Base-by-base conservation (phyloP, 2,329 filamentous ascomycete genomes). In the Nemania abortiva region DNA sequence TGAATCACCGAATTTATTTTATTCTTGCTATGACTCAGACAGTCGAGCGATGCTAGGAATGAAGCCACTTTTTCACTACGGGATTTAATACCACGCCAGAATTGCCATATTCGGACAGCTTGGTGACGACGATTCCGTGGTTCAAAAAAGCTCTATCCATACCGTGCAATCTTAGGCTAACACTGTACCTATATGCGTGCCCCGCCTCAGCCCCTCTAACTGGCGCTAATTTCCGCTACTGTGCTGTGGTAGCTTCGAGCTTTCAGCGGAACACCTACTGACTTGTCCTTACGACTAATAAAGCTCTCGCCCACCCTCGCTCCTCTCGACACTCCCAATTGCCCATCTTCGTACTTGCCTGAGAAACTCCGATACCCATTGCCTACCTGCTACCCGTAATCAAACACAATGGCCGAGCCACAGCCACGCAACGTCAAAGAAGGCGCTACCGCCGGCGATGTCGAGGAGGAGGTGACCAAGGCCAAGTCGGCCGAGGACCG, bases 401-500 rank as follows among this genome's bases (percentile, higher is more conserved):
- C 31, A 7, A 45, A 49, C 60, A 49, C 64, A 68, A 91, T 92
- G 89, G 87, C 90, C 72, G 82, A 85, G 70, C 86, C 87, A 56
- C 89, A 91, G 78, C 88, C 90, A 50, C 76, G 84, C 53, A 83
- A 79, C 60, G 79, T 91, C 67, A 83, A 85, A 70, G 88, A 91
- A 79, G 90, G 89, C 77, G 87, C 88, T 68, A 85, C 86, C 34
- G 83, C 85, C 54, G 87, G 84, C 69, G 87, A 90, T 71, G 83
- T 86, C 70, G 88, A 90, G 66, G 87, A 89, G 70, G 87, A 89
- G 74, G 80, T 84, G 39, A 62, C 57, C 31, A 80, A 82, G 65
- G 86, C 87, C 76, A 91, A 90, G 81, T 89, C 87, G 50, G 91
- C 91, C 77, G 91, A 94, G 81, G 91, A 93, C 82, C 90, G 91